A percentile compares a stretch with the other conserved stretches of the same genome.
Evolutionary conservation across 1,139 yeast genomes (phyloP).

Genomic region (Chernovozyma aurita): DNA sequence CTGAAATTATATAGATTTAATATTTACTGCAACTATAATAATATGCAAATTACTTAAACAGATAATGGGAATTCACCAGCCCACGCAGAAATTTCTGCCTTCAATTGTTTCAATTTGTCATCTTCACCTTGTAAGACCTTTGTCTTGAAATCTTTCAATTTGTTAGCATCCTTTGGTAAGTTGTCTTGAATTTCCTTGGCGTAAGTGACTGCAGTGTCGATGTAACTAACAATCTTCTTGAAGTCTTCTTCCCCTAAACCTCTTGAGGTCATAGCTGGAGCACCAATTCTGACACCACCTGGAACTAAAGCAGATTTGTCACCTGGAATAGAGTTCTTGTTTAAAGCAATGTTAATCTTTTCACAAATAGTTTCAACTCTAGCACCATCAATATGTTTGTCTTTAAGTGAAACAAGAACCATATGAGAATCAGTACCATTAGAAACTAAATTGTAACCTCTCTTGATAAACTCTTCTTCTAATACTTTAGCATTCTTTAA

Average conservation of each 20-base stretch:
- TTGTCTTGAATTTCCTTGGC: conserved; percentile 72
- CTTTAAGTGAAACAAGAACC: conserved; percentile 86
- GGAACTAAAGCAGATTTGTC: conserved; percentile 97
- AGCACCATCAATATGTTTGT: conserved; percentile 93
- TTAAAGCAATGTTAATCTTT: conserved; percentile 90
- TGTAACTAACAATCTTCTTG: conserved; percentile 74
- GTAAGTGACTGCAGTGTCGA: conserved; percentile 76
- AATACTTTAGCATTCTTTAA: conserved; percentile 84
- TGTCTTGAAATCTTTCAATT: conserved; percentile 89
- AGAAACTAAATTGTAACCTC: conserved; percentile 81
- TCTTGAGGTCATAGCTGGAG: conserved; percentile 98
- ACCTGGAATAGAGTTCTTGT: conserved; percentile 97
- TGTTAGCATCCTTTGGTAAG: conserved; percentile 84
- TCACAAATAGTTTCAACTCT: conserved; percentile 95
- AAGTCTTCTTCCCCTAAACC: conserved; percentile 90
- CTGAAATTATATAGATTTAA: too few species aligned
- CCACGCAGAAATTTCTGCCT: conserved; percentile 84
- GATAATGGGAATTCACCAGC: conserved; percentile 94
- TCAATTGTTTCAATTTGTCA: conserved; percentile 58
- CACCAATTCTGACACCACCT: conserved; percentile 96
- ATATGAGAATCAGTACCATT: conserved; percentile 96
- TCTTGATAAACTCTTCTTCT: conserved; percentile 64
- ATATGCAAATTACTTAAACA: conserved; percentile 38
- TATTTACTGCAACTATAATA: neutral
- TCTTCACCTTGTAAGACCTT: conserved; percentile 67